A percentile compares a stretch with the other conserved stretches of the same genome.
Evolutionary conservation across 805 yeast genomes (phyloP).

Genomic region (Wickerhamomyces queroliae): DNA sequence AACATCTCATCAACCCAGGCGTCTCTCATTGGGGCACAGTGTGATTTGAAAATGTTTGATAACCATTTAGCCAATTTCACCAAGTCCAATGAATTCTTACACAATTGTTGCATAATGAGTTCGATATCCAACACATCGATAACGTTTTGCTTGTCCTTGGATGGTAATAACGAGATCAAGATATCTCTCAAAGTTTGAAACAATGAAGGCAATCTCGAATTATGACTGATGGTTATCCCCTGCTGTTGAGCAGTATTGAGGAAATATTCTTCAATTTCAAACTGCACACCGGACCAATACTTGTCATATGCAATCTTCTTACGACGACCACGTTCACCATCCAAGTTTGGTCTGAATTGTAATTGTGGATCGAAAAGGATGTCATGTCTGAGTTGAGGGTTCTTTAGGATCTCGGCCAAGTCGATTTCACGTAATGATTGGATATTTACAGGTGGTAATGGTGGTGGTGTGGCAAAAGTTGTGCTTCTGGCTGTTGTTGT

Average conservation of each 20-base stretch:
- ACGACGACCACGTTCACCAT: conserved; percentile 83
- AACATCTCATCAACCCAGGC: conserved; percentile 84
- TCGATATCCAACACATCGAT: conserved; percentile 73
- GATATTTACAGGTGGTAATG: conserved; percentile 77
- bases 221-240: conserved; percentile 18
- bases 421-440: conserved; percentile 83
- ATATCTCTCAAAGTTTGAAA: conserved; percentile 78
- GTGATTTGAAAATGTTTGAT: conserved; percentile 71
- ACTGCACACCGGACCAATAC: conserved; percentile 76
- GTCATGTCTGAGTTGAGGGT: conserved; percentile 91
- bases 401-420: conserved; percentile 78
- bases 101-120: conserved; percentile 66
- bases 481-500: conserved; percentile 11
- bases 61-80: conserved; percentile 69
- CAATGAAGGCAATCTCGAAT: conserved; percentile 48
- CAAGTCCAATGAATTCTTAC: conserved; percentile 68
- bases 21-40: conserved; percentile 96
- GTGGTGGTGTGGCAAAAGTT: conserved; percentile 29
- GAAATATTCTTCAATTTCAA: conserved; percentile 53
- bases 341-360: conserved; percentile 86
- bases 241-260: too few relatives aligned
- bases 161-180: conserved; percentile 67
- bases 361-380: conserved; percentile 87
- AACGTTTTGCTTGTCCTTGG: conserved; percentile 63
- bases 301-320: conserved; percentile 71